Evolutionary conservation across 2,329 filamentous ascomycete species (phyloP), one percentile per base, ranked within the genome.

Genomic region (Plectosphaerella cucumerina): DNA sequence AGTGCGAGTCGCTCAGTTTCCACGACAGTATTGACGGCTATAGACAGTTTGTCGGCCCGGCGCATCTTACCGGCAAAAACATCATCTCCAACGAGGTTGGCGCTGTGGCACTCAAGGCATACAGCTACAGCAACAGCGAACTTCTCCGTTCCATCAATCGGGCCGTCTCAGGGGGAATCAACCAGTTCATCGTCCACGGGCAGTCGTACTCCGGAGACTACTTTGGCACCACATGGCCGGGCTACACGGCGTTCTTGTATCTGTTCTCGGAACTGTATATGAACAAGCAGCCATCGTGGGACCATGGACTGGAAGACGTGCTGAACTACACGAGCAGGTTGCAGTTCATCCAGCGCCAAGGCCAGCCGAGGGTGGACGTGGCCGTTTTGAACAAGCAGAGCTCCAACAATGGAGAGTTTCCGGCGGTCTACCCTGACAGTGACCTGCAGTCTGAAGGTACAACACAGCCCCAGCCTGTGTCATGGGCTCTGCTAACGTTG

Each of bases 211-310:
- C 65, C 0, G 70, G 68, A 2, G 55, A 67, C 5, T 77, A 77
- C 49, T 58, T 59, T 0, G 68, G 71, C 46, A 77, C 75, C 1
- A 77, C 75, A 0, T 79, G 75, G 75, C 76, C 76, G 0, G 72
- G 70, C 0, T 75, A 68, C 48, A 70, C 69, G 1, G 64, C 73
- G 0, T 77, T 78, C 51, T 51, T 48, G 6, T 78, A 73, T 53
- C 39, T 61, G 0, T 75, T 70, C 49, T 66, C 67, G 0, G 70
- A 73, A n/a, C 65, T 70, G 59, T 67, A 70, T 51, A 62, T 62
- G 5, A 61, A 58, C 0, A 62, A 68, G 6, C 69, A 74, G 46
- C 75, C 75, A 1, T 66, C 63, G 1, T 77, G 70, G 70, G 61
- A 66, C 2, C 6, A 49, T 6, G 50, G 49, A 1, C 26, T 53